These are phyloP conservation scores for Neopestalotiopsis clavispora DNA, from an alignment of 2,329 filamentous ascomycete genomes.

Conservation along the genomic window DNA sequence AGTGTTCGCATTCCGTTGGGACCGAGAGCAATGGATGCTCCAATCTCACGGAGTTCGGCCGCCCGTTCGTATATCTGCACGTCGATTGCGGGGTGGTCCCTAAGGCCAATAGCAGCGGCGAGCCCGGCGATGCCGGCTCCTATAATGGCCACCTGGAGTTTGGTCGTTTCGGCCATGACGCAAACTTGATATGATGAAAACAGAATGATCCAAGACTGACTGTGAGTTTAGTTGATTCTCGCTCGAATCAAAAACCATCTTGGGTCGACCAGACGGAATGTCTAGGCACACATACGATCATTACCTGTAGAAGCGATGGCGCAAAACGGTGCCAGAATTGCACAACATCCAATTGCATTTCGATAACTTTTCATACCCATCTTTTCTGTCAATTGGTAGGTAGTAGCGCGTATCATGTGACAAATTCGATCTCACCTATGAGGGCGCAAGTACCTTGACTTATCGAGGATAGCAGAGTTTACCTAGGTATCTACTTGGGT, in stretches of 20 bases:
- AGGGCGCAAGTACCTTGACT: too few relatives aligned
- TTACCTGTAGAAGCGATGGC: background rate
- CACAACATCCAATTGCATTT: background rate
- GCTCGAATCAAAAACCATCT: too few relatives aligned
- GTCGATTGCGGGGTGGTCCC: conserved; percentile 44
- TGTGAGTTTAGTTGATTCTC: background rate
- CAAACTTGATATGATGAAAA: background rate
- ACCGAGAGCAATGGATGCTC: conserved; percentile 54
- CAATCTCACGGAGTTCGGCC: conserved; percentile 49
- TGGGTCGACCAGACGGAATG: too few relatives aligned
- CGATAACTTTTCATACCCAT: too few relatives aligned
- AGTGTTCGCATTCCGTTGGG: conserved; percentile 58
- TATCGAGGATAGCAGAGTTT: too few relatives aligned
- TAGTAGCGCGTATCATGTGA: background rate
- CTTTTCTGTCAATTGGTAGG: too few relatives aligned
- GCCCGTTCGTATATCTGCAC: conserved; percentile 57
- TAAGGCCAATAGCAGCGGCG: conserved; percentile 50
- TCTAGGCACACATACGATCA: background rate
- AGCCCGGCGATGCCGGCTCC: conserved; percentile 58
- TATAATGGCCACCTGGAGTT: conserved; percentile 49
- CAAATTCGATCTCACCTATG: background rate
- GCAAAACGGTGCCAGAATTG: background rate
- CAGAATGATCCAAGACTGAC: background rate
- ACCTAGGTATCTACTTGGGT: too few relatives aligned
- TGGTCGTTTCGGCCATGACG: conserved; percentile 22